Base-by-base conservation (phyloP, 805 yeast genomes). In the Metschnikowia anglica region DNA sequence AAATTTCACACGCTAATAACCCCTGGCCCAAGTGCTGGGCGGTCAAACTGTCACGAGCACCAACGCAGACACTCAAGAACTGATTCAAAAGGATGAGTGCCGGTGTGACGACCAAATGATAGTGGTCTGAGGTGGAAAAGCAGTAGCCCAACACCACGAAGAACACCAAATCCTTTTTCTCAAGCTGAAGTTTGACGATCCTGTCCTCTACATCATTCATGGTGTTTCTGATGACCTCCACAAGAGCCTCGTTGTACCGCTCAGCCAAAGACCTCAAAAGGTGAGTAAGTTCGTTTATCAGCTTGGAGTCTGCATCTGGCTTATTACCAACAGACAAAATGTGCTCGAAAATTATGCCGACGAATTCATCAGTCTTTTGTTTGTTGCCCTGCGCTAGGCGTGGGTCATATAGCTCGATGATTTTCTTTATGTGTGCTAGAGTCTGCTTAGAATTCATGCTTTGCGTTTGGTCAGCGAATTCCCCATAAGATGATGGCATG, bases 101-200 rank as follows among this genome's bases (percentile, higher is more conserved):
- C 3, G 97, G 96, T 0, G 97, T 90, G 4, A 83, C 90, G 9
- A 93, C 85, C 46, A 89, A 72, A 70, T 93, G 99, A 65, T 86
- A 91, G 59, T 88, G 90, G 70, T 93, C 99, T 0, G 99, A 93
- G 0, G 97, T 88, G 0, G 99, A 90, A 59, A 85, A 93, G 4
- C 89, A 60, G 41, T 75, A 70, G 5, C 97, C 97, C 44, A 90
- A 72, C 4, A 88, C 54, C 0, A 81, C 72, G 56, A 83, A 86
- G 46, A 85, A 77, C 5, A 87, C 63, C 45, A 88, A 63, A 58
- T 89, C 96, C 43, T 59, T 47, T 21, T 52, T 43, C 34, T 46
- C 43, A 23, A 52, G 37, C 20, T 23, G 57, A 55, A 37, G 53
- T 3, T 51, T 58, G 7, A 56, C 51, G 20, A 85, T 71, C 47